Evolutionary conservation across 73 alveolate species (phyloP).

Genomic region (Symbiodinium natans): DNA sequence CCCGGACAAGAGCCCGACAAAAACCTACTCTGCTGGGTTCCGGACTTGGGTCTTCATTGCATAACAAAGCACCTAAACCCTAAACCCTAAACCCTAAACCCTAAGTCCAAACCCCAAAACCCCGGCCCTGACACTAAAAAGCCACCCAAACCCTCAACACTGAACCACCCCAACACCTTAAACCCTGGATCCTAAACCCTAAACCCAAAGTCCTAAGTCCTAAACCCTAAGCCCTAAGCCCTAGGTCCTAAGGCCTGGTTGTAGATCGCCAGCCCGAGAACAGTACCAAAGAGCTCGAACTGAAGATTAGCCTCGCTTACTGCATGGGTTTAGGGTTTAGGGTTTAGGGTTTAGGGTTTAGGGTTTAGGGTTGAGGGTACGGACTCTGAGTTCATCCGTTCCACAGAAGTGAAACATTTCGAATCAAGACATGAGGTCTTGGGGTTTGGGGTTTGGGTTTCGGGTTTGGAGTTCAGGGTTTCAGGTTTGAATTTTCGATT

Average conservation of each 20-base stretch:
- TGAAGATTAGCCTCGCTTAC: constrained; percentile 91
- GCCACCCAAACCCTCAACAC: background rate
- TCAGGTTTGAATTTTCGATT: too few species aligned
- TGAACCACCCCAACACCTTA: background rate
- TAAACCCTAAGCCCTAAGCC: background rate
- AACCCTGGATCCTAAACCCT: background rate
- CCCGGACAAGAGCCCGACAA: too few species aligned
- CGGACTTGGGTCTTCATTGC: too few species aligned
- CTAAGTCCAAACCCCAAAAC: background rate
- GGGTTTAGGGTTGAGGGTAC: background rate
- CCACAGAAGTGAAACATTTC: too few species aligned
- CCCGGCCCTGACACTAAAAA: background rate
- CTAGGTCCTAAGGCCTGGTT: constrained; percentile 53
- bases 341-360: background rate
- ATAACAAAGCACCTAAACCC: background rate
- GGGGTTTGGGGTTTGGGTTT: background rate
- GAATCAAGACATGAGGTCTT: background rate
- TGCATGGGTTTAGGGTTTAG: background rate
- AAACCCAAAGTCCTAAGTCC: background rate
- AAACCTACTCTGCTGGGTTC: too few species aligned
- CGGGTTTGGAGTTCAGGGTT: too few species aligned
- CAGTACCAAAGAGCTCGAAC: constrained; percentile 96
- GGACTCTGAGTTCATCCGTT: background rate
- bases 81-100: background rate
- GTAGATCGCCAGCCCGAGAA: constrained; percentile 96